These are phyloP conservation scores for Eucalyptus tenuipes DNA, from an alignment of 345 rosid genomes.

Conservation along the genomic window DNA sequence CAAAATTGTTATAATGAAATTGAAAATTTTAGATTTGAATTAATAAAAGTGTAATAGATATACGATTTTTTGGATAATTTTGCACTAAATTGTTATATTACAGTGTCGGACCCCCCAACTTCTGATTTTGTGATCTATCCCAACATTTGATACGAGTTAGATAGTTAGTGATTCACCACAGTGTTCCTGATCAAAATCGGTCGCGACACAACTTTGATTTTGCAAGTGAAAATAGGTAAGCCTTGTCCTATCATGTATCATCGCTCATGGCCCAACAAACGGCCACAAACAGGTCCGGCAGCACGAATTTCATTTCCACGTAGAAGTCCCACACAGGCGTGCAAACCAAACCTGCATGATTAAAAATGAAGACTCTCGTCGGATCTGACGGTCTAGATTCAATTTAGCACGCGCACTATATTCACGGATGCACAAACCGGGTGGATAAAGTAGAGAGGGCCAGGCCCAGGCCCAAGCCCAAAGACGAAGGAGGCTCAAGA, in stretches of 20 bases:
- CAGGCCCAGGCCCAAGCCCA: neutral
- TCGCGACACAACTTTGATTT: neutral
- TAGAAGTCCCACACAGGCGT: no score
- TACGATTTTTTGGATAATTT: no score
- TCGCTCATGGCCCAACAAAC: neutral
- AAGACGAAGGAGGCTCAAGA: neutral
- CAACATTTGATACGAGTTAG: neutral
- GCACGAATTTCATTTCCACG: neutral
- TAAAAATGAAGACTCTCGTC: neutral
- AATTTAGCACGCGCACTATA: neutral
- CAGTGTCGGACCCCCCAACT: fast-evolving
- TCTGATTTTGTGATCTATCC: neutral
- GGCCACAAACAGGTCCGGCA: neutral
- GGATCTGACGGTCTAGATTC: neutral
- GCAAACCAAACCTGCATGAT: neutral
- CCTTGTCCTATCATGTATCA: neutral
- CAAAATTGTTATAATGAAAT: no score
- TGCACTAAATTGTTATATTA: neutral
- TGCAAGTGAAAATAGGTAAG: neutral
- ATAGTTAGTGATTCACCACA: neutral
- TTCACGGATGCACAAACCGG: neutral
- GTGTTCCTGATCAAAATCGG: neutral
- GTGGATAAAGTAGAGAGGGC: neutral
- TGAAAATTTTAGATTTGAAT: fast-evolving
- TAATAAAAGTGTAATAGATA: no score